Percentiles rank a stretch among this genome's conserved stretches.
These are phyloP conservation scores for Candida vaughaniae DNA, from an alignment of 805 yeast species.

Conservation along the genomic window DNA sequence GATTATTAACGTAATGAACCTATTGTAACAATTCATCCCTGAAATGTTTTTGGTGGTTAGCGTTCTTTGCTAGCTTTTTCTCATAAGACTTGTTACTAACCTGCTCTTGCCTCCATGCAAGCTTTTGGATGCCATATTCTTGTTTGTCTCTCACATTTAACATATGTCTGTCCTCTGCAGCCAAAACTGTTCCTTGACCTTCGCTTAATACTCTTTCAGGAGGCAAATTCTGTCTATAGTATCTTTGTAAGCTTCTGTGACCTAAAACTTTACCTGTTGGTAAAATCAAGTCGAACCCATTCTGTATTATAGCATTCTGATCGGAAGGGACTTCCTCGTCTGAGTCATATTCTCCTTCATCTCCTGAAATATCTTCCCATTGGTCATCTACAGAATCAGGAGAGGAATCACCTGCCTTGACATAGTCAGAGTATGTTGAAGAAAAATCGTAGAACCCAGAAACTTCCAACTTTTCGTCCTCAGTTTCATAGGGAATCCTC, in stretches of 20 bases:
- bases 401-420: slow-evolving; percentile 10
- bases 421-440: slow-evolving; percentile 49
- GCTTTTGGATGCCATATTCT: slow-evolving; percentile 44
- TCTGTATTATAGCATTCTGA: slow-evolving; percentile 29
- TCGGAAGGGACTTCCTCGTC: slow-evolving; percentile 29
- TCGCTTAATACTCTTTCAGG: slow-evolving; percentile 43
- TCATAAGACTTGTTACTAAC: slow-evolving; percentile 52
- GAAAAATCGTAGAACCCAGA: slow-evolving; percentile 84
- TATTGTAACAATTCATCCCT: slow-evolving; percentile 42
- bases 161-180: slow-evolving; percentile 54
- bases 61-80: slow-evolving; percentile 62
- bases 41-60: slow-evolving; percentile 78
- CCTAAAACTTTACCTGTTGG: slow-evolving; percentile 45
- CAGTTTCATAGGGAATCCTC: slow-evolving; percentile 81
- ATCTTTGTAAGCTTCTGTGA: slow-evolving; percentile 42
- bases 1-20: slow-evolving; percentile 4
- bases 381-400: slow-evolving; percentile 25
- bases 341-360: slow-evolving; percentile 22
- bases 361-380: slow-evolving; percentile 42
- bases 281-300: slow-evolving; percentile 40
- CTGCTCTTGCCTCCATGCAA: slow-evolving; percentile 59
- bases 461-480: slow-evolving; percentile 71
- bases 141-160: slow-evolving; percentile 38
- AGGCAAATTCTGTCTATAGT: slow-evolving; percentile 43
- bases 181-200: slow-evolving; percentile 49